Conservation (phyloP, 108 stramenopile genomes). For the Skeletonema costatum region DNA sequence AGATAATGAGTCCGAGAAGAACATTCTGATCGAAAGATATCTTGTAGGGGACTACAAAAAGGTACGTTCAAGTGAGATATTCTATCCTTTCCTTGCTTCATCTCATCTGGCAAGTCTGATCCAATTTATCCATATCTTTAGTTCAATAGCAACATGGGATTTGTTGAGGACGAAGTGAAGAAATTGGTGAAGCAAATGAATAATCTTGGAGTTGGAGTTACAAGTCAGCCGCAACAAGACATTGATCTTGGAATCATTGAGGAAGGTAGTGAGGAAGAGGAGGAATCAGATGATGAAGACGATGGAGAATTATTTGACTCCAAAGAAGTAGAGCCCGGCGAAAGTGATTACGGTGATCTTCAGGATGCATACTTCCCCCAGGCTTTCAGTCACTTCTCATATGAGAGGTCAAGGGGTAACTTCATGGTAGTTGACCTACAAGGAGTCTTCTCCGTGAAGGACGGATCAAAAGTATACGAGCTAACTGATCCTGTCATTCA, state of each 20-base stretch:
- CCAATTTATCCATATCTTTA: neutral
- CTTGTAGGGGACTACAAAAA: slow-evolving; percentile 50
- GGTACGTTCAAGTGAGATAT: neutral
- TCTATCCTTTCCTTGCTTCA: neutral
- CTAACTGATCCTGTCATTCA: slow-evolving; percentile 62
- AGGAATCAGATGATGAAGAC: neutral
- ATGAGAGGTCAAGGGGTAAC: slow-evolving; percentile 34
- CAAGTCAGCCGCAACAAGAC: neutral
- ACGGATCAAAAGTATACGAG: slow-evolving; percentile 24
- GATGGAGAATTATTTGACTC: slow-evolving; percentile 13
- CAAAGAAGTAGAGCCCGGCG: slow-evolving; percentile 1
- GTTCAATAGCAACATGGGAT: slow-evolving; percentile 52
- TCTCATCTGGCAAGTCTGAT: neutral
- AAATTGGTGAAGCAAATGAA: slow-evolving; percentile 7
- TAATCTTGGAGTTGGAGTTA: neutral
- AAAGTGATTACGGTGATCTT: slow-evolving; percentile 18
- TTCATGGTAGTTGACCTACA: slow-evolving; percentile 61
- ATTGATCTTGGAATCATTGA: slow-evolving; percentile 50
- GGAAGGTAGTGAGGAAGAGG: slow-evolving; percentile 43
- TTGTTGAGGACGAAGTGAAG: slow-evolving; percentile 19
- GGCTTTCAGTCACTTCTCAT: slow-evolving; percentile 58
- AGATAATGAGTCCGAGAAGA: slow-evolving; percentile 17
- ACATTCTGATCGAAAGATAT: slow-evolving; percentile 39
- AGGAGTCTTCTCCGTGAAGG: slow-evolving; percentile 36
- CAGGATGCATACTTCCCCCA: slow-evolving; percentile 34